These are phyloP conservation scores for Saururus chinensis DNA, from an alignment of 164 flowering plant species.

Conservation along the genomic window DNA sequence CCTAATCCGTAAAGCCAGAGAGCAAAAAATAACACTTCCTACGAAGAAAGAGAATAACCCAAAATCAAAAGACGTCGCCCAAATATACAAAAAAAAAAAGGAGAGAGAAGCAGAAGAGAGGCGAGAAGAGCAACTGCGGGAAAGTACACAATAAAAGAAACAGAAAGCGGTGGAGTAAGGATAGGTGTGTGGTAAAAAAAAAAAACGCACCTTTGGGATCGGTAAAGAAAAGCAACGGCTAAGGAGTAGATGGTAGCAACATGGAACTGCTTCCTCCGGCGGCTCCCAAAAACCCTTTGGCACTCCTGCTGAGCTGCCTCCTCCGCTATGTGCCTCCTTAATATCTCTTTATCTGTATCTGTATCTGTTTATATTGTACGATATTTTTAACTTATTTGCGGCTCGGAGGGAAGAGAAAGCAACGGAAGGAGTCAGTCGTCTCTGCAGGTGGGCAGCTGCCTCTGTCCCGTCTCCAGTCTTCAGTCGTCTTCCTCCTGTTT, in stretches of 20 bases:
- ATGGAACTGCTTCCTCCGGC: not conserved
- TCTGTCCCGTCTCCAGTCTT: too few relatives aligned
- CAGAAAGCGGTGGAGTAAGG: not conserved
- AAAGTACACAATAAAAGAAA: not conserved
- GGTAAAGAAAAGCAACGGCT: not conserved
- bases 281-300: not conserved
- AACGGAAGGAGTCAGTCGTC: too few relatives aligned
- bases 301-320: not conserved
- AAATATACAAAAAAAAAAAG: not conserved
- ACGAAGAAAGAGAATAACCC: not conserved
- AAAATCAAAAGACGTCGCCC: not conserved
- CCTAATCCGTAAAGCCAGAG: not conserved
- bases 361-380: not conserved
- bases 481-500: too few relatives aligned
- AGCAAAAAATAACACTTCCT: not conserved
- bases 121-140: not conserved
- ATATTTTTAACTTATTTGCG: not conserved
- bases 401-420: too few relatives aligned
- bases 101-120: not conserved
- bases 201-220: slow-evolving; percentile 1
- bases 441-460: not conserved
- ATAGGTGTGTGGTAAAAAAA: too few relatives aligned
- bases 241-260: not conserved
- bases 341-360: not conserved
- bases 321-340: too few relatives aligned